These are phyloP conservation scores for Pythium rhizo-oryzae DNA, from an alignment of 352 stramenopile species.

Conservation along the genomic window DNA sequence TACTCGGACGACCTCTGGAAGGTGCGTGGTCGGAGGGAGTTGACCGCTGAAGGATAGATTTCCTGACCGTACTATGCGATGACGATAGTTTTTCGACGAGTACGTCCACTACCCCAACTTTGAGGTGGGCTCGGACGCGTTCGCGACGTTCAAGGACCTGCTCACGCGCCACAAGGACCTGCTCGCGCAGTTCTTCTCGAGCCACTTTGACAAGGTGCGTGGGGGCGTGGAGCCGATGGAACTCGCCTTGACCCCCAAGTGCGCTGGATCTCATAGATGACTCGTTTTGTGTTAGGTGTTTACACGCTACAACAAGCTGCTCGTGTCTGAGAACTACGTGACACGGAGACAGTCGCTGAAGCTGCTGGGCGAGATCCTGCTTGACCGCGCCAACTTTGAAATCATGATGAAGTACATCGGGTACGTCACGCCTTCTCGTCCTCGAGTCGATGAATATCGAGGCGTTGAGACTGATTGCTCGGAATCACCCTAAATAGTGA, in stretches of 20 bases:
- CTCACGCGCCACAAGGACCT: slow-evolving; percentile 89
- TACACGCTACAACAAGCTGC: slow-evolving; percentile 82
- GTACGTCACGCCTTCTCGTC: neutral
- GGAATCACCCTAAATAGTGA: neutral
- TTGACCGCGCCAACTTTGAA: slow-evolving; percentile 1
- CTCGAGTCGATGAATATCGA: slow-evolving; percentile 23
- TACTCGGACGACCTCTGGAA: slow-evolving; percentile 87
- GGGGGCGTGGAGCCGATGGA: neutral
- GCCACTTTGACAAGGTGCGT: slow-evolving; percentile 72
- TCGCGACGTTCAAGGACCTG: slow-evolving; percentile 89
- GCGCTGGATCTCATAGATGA: neutral
- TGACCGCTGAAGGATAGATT: no score
- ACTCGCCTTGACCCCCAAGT: neutral
- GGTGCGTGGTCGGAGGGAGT: slow-evolving; percentile 11
- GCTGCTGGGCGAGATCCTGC: neutral
- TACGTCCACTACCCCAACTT: slow-evolving; percentile 94
- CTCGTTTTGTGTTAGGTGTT: no score
- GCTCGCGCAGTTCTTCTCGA: slow-evolving; percentile 81
- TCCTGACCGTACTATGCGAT: no score
- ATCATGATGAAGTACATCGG: slow-evolving; percentile 12
- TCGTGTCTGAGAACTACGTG: slow-evolving; percentile 42
- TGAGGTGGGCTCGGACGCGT: slow-evolving; percentile 91
- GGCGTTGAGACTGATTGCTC: slow-evolving; percentile 52
- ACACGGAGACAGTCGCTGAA: slow-evolving; percentile 7
- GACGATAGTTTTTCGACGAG: slow-evolving; percentile 78